Evolutionary conservation across 352 stramenopile species (phyloP).

Genomic region (Bremia lactucae): DNA sequence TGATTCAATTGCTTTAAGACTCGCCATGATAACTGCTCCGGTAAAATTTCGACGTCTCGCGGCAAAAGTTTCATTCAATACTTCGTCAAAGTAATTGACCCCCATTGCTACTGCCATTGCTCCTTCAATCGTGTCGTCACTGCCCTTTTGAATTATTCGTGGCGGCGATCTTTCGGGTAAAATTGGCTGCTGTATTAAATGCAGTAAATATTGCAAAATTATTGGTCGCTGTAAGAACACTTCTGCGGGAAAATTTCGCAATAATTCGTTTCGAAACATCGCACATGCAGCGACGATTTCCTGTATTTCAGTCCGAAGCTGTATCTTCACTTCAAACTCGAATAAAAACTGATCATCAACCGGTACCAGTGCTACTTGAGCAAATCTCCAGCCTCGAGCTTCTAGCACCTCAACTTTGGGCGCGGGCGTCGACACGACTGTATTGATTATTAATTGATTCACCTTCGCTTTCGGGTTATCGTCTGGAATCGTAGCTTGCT

Average conservation of each 20-base stretch:
- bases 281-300: conserved; percentile 46
- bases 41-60: conserved; percentile 38
- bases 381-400: conserved; percentile 43
- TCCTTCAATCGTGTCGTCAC: conserved; percentile 4
- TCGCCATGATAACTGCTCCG: conserved; percentile 42
- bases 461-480: neutral
- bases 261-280: conserved; percentile 36
- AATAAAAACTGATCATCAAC: conserved; percentile 69
- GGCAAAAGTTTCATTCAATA: conserved; percentile 29
- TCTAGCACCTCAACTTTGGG: conserved; percentile 17
- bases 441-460: neutral
- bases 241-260: conserved; percentile 57
- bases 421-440: conserved; percentile 1
- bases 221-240: conserved; percentile 57
- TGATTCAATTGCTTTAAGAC: conserved; percentile 51
- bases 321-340: conserved; percentile 69
- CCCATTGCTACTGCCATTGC: conserved; percentile 29
- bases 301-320: conserved; percentile 28
- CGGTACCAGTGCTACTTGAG: conserved; percentile 33
- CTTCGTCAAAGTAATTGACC: conserved; percentile 69
- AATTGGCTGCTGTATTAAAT: conserved; percentile 56
- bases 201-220: conserved; percentile 46
- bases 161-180: conserved; percentile 16
- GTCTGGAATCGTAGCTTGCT: neutral
- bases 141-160: neutral